Conservation (phyloP, 2,329 filamentous ascomycete genomes). For the Trichoderma semiorbis region DNA sequence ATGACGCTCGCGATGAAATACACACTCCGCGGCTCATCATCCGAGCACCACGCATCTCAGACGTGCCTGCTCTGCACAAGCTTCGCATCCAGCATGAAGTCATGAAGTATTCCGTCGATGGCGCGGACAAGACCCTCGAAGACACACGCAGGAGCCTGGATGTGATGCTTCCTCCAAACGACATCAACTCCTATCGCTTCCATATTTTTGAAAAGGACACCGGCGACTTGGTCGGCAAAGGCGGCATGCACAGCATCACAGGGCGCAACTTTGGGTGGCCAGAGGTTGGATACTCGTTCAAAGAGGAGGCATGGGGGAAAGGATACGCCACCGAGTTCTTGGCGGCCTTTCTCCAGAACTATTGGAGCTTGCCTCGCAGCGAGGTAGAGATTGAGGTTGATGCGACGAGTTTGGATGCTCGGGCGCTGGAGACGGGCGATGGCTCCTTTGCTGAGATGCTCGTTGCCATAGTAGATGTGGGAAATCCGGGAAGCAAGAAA, state of each 20-base stretch:
- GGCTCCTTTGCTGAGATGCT: not conserved
- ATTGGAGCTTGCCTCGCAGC: conserved; percentile 41
- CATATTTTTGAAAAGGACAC: conserved; percentile 1
- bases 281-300: conserved; percentile 52
- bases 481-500: not conserved
- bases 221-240: not conserved
- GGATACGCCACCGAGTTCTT: conserved; percentile 52
- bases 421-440: not conserved
- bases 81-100: not conserved
- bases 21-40: not conserved
- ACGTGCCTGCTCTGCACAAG: not conserved
- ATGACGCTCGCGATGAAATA: not conserved
- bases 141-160: conserved; percentile 1
- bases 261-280: conserved; percentile 43
- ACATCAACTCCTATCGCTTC: not conserved
- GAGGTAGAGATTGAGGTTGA: conserved; percentile 38
- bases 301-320: conserved; percentile 44
- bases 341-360: conserved; percentile 38
- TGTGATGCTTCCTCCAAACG: not conserved
- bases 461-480: not conserved
- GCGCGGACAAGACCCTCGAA: not conserved
- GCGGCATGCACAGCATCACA: not conserved
- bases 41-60: not conserved
- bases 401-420: conserved; percentile 25
- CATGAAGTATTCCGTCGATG: not conserved